phyloP scores from a whole-genome alignment of 2,329 filamentous ascomycete genomes.

The Berkeleyomyces rouxiae region DNA sequence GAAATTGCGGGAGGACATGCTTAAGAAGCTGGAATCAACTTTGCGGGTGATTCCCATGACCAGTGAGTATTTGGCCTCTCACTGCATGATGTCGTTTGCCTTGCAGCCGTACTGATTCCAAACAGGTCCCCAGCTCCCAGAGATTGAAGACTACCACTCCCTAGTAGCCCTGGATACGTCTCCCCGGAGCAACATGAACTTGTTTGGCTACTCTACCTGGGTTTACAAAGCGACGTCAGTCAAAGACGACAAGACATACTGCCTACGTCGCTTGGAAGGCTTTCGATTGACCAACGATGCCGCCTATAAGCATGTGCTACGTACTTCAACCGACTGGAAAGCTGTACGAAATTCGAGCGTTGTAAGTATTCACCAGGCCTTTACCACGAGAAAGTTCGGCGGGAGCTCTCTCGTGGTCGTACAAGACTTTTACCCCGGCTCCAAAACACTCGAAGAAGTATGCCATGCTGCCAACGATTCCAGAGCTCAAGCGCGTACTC shows the following conservation, averaged over 20 bases:
- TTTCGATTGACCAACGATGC: slow-evolving; percentile 71
- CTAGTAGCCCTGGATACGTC: slow-evolving; percentile 76
- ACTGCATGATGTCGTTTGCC: not conserved
- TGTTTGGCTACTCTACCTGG: slow-evolving; percentile 84
- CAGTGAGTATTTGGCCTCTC: slow-evolving; percentile 6
- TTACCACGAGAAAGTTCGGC: slow-evolving; percentile 82
- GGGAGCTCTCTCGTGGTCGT: slow-evolving; percentile 85
- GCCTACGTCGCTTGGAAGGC: slow-evolving; percentile 46
- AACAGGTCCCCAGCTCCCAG: slow-evolving; percentile 47
- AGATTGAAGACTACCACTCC: slow-evolving; percentile 79
- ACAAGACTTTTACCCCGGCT: slow-evolving; percentile 80
- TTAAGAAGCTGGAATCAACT: slow-evolving; percentile 73
- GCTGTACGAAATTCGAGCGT: slow-evolving; percentile 65
- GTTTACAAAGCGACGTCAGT: slow-evolving; percentile 85
- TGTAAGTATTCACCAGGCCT: slow-evolving; percentile 77
- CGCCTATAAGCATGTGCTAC: slow-evolving; percentile 70
- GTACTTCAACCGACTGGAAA: slow-evolving; percentile 78
- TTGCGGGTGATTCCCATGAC: slow-evolving; percentile 68
- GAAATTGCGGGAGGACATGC: slow-evolving; percentile 69
- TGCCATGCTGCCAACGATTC: slow-evolving; percentile 37
- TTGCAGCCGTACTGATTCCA: not conserved
- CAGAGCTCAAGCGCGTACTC: slow-evolving; percentile 14
- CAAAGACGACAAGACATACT: slow-evolving; percentile 81
- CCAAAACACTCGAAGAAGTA: slow-evolving; percentile 75
- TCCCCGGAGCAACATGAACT: slow-evolving; percentile 53